Conservation (phyloP, 2,329 filamentous ascomycete genomes). For the Aspergillus hiratsukae region DNA sequence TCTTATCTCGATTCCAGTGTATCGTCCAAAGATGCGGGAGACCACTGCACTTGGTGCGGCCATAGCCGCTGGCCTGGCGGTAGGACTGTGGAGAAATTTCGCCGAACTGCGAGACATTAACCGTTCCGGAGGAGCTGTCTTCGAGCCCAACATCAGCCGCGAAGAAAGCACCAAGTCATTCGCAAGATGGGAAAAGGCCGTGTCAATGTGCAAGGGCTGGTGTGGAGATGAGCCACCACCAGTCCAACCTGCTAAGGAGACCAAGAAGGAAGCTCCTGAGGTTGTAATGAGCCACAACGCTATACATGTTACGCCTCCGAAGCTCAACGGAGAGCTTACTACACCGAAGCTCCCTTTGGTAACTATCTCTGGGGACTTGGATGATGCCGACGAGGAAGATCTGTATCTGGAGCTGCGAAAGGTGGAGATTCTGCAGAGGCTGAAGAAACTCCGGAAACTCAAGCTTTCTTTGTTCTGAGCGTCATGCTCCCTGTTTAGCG, state of each 20-base stretch:
- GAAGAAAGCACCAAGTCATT: constrained; percentile 58
- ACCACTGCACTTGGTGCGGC: constrained; percentile 81
- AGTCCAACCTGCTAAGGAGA: not conserved
- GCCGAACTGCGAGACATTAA: constrained; percentile 71
- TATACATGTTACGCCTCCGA: constrained; percentile 7
- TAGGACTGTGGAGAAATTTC: constrained; percentile 70
- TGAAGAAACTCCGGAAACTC: constrained; percentile 28
- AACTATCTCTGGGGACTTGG: constrained; percentile 24
- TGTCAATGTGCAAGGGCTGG: constrained; percentile 72
- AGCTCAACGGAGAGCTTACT: constrained; percentile 14
- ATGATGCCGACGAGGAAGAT: constrained; percentile 34
- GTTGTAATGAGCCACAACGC: constrained; percentile 7
- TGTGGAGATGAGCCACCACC: constrained; percentile 10
- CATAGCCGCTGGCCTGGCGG: constrained; percentile 78
- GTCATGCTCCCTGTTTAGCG: not conserved
- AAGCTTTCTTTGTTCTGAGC: constrained; percentile 15
- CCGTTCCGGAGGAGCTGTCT: constrained; percentile 63
- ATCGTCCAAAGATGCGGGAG: constrained; percentile 79
- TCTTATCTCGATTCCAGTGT: constrained; percentile 72
- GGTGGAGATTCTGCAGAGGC: constrained; percentile 31
- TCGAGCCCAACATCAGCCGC: constrained; percentile 57
- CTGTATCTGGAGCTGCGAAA: constrained; percentile 31
- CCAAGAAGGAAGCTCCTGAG: constrained; percentile 3
- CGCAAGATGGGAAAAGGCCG: constrained; percentile 66
- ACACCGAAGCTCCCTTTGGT: constrained; percentile 14